Evolutionary conservation across 768 basidiomycete species (phyloP), one percentile per base, ranked within the genome.

Genomic region (Ramaria sp.): DNA sequence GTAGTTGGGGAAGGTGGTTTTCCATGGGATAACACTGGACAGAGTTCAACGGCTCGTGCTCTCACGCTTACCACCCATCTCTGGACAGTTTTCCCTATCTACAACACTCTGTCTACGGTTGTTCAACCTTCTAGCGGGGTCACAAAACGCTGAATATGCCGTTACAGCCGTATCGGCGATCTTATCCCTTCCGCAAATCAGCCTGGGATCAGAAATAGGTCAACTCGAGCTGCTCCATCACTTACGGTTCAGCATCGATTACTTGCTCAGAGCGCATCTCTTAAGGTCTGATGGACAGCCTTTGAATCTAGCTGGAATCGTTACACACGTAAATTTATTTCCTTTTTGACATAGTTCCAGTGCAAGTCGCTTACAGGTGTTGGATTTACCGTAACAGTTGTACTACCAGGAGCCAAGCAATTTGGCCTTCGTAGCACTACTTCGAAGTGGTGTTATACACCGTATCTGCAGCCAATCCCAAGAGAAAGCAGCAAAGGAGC

Each of bases 231-330:
- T 86, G 15, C 64, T 82, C 20, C 83, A 86, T 61, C 83, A 84
- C 61, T 63, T 86, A 15, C 73, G 84, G 22, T 88, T 88, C 71
- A 78, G 77, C 58, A 80, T 88, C 50, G 86, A 88, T 59, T 86
- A 84, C 60, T 74, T 88, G 10, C 75, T 82, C 38, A 78, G 82
- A 5, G 67, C 75, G 5, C 71, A 76, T 41, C 71, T 88, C 17
- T 66, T 87, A 42, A 75, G 80, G 53, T 68, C 68, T 37, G 64
- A 67, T 17, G 86, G 86, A 17, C 75, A 70, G 42, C 83, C 82
- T 0, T 73, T 83, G 62, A 78, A 83, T 59, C 67, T 83, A 6
- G 80, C 77, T 58, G 76, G 73, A 0, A 69, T 82, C 11, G 77
- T 78, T 0, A 71, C 78, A 1, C 80, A 79, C 59, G 69, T 83